phyloP scores from a whole-genome alignment of 257 asterid species.

The Striga asiatica region DNA sequence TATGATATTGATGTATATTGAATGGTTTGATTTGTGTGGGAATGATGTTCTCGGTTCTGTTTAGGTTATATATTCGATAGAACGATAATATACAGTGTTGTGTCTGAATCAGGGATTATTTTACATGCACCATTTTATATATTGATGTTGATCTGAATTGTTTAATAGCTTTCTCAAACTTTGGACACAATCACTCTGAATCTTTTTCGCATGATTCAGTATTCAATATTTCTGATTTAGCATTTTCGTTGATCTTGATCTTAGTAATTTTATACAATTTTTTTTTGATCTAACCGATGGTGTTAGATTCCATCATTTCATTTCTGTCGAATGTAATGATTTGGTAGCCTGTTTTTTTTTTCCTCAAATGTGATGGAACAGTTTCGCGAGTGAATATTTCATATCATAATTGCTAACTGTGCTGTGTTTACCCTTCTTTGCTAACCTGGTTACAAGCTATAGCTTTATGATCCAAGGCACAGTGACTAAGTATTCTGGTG shows the following conservation, averaged over 20 bases:
- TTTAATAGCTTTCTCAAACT: background rate
- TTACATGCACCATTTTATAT: background rate
- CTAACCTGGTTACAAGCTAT: background rate
- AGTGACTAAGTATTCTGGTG: background rate
- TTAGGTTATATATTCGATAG: background rate
- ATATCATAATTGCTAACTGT: background rate
- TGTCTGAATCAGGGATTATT: background rate
- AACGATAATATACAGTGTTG: background rate
- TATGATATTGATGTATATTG: background rate
- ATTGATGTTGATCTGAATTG: background rate
- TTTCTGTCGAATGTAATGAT: background rate
- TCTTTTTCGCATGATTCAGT: background rate
- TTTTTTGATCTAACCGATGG: background rate
- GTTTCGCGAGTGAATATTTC: too few relatives aligned
- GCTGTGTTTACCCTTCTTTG: background rate
- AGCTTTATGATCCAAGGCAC: background rate
- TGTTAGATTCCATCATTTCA: background rate
- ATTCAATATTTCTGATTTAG: background rate
- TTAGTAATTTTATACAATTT: background rate
- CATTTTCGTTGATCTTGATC: background rate
- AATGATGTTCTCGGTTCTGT: background rate
- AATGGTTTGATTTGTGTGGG: background rate
- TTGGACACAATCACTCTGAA: background rate
- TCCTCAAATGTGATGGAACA: background rate
- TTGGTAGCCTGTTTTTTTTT: background rate